Evolutionary conservation across 768 basidiomycete genomes (phyloP), one percentile per base, ranked within the genome.

Genomic region (Pisolithus marmoratus): DNA sequence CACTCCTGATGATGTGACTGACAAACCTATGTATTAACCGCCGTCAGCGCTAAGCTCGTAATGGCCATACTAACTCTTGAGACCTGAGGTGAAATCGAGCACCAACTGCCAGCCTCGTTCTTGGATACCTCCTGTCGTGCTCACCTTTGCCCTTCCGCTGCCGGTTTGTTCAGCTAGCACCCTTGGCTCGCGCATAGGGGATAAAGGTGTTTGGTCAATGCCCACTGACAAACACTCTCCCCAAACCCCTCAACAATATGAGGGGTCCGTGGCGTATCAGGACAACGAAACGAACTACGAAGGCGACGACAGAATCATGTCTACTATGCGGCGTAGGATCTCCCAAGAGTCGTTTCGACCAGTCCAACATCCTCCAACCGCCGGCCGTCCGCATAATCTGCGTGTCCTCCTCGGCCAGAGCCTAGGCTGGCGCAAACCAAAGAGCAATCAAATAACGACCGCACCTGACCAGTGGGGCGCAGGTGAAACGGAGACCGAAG

Each of bases 401-500:
- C 56, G 55, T 60, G 55, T 56, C 12, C 44, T 65, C 45, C 50
- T 69, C 54, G 66, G 62, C 40, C 55, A 59, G 36, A 56, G 65
- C 5, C 23, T 67, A 20, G 57, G 64, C 7, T 62, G 64, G 50
- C 67, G 72, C 23, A 71, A 69, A 26, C 63, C 72, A 47, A 80
- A 75, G 60, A 66, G 65, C 31, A 50, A 54, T 1, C 66, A 67
- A 52, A 87, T 88, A 59, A 84, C 79, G n/a, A 88, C 86, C 0
- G 72, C 79, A 0, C 80, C 78, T 17, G 84, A 77, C 3, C 71
- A 72, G 50, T 60, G 70, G 38, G 82, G 86, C 54, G 85, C 84
- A 24, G 85, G 85, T 7, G 87, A 89, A 68, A 88, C 87, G 0
- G 87, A 90, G 62, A 88, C 87, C 0, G 87, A 90, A 62, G 74